Base-by-base conservation (phyloP, 148 eudicot genomes). In the Camellia sinensis region DNA sequence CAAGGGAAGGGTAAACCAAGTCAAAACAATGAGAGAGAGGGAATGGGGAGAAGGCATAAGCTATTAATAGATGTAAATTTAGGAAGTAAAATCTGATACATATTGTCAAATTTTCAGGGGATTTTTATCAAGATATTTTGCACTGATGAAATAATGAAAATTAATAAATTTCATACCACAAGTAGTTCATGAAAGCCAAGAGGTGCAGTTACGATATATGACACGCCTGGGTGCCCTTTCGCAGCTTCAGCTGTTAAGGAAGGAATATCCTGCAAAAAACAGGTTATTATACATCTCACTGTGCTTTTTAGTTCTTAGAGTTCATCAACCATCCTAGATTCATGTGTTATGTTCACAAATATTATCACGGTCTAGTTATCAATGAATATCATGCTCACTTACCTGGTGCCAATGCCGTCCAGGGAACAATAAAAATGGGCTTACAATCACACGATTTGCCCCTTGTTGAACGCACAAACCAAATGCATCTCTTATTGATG, bases 401-500 rank as follows among this genome's bases (percentile, higher is more conserved):
- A 89, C 99, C 98, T 92, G 92, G 81, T 89, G 81, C 99, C 99
- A 96, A 62, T 96, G 99, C 57, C 99, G 84, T 66, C 98, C 97
- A 21, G 99, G 97, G 61, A 88, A 93, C 71, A 96, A 89, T 87
- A 96, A 96, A 88, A 93, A 96, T 41, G 99, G 98, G 87, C 97
- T 93, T 68, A 96, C 90, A 72, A 93, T 93, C 64, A 96, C 88
- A 72, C 99, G 92, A 71, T 57, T 81, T 53, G 97, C 99, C 60
- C 99, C 99, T 88, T 89, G 90, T 82, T 92, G 82, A 54, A 96
- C 92, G 80, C 98, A 96, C 61, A 81, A 88, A 83, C 82, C 66
- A 75, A 96, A 95, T 65, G 99, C 99, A 82, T 91, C 94, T 79
- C 82, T 88, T 81, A 93, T 96, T 17, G 99, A 90, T 44, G 99